Percentiles rank a stretch among this genome's conserved stretches.
These are phyloP conservation scores for Mesostigma viride DNA, from an alignment of 139 green algal genomes.

Conservation along the genomic window DNA sequence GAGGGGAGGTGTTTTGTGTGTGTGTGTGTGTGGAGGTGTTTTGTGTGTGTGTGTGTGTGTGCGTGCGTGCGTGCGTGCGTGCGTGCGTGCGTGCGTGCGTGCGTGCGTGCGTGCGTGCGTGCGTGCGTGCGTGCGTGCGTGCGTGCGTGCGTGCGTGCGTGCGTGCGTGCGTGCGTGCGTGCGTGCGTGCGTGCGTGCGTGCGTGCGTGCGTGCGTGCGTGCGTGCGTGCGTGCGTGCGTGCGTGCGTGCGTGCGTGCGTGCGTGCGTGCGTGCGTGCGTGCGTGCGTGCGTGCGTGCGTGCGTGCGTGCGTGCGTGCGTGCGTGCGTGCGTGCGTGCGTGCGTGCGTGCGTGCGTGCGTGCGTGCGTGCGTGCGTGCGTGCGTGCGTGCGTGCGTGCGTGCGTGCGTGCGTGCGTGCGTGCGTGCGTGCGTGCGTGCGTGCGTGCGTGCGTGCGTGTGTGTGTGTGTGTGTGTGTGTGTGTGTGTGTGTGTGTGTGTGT, in stretches of 20 bases:
- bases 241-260: background rate
- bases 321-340: background rate
- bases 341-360: conserved; percentile 1
- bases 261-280: background rate
- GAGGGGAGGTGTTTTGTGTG: too few species aligned
- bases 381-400: background rate
- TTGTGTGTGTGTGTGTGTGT: conserved; percentile 3
- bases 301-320: conserved; percentile 1
- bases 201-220: conserved; percentile 5
- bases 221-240: conserved; percentile 3
- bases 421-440: too few species aligned
- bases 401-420: too few species aligned
- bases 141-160: background rate
- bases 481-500: too few species aligned
- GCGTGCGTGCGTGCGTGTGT: too few species aligned
- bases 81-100: background rate
- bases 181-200: conserved; percentile 3
- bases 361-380: background rate
- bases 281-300: background rate
- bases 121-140: conserved; percentile 3
- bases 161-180: background rate
- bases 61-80: background rate
- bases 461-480: too few species aligned
- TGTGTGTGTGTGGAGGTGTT: conserved; percentile 2
- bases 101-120: background rate